A percentile compares a stretch with the other conserved stretches of the same genome.
Conservation (phyloP, 1,284 basidiomycete species). For the Cystobasidium sp. region DNA sequence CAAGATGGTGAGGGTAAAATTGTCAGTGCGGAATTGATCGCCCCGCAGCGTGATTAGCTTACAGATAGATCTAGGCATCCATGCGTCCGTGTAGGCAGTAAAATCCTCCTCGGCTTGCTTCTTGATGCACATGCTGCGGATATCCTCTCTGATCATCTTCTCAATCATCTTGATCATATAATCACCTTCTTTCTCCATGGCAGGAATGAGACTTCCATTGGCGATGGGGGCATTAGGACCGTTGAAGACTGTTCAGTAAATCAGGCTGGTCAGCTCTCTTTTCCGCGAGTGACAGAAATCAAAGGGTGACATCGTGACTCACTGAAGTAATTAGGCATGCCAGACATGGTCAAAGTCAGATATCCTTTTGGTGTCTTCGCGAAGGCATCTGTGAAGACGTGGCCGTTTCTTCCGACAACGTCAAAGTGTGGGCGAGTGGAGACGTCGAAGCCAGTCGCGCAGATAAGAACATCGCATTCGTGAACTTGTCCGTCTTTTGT, state of each 20-base stretch:
- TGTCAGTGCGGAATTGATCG: slow-evolving; percentile 53
- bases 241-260: slow-evolving; percentile 22
- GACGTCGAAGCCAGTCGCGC: slow-evolving; percentile 46
- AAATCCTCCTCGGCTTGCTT: slow-evolving; percentile 34
- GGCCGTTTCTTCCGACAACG: slow-evolving; percentile 36
- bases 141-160: slow-evolving; percentile 32
- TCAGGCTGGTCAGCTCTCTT: background rate
- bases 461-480: slow-evolving; percentile 42
- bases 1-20: slow-evolving; percentile 57
- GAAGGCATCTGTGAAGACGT: slow-evolving; percentile 23
- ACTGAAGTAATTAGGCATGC: slow-evolving; percentile 36
- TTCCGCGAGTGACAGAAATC: background rate
- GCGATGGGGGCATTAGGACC: slow-evolving; percentile 37
- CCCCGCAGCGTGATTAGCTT: background rate
- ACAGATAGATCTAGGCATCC: slow-evolving; percentile 37
- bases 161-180: slow-evolving; percentile 38
- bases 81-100: slow-evolving; percentile 27
- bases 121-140: slow-evolving; percentile 38
- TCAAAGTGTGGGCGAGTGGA: slow-evolving; percentile 25
- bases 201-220: slow-evolving; percentile 28
- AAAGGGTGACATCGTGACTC: background rate
- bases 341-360: slow-evolving; percentile 28
- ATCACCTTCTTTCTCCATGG: slow-evolving; percentile 35
- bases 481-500: slow-evolving; percentile 31
- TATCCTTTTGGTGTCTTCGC: slow-evolving; percentile 30